These are phyloP conservation scores for Aspergillus fumigatiaffinis DNA, from an alignment of 2,329 filamentous ascomycete genomes.

Conservation along the genomic window DNA sequence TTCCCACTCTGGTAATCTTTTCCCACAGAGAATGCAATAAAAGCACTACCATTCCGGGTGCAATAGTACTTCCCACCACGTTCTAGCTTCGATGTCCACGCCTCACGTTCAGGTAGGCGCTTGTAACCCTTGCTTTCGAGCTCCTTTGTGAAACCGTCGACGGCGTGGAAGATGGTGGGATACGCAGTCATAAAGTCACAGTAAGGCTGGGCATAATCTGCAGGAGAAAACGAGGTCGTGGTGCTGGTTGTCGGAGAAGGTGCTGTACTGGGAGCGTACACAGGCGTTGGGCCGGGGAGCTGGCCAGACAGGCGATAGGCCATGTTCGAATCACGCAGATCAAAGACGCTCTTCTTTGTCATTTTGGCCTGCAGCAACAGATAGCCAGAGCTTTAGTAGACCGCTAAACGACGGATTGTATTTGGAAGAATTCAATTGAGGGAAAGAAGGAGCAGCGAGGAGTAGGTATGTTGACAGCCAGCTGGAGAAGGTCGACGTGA, in stretches of 20 bases:
- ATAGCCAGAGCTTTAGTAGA: background rate
- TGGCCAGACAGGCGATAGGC: conserved; percentile 27
- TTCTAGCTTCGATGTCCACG: conserved; percentile 69
- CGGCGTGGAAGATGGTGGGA: conserved; percentile 89
- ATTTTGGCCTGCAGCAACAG: conserved; percentile 16
- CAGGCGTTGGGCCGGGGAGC: conserved; percentile 17
- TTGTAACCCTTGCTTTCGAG: conserved; percentile 69
- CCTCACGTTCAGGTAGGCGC: conserved; percentile 70
- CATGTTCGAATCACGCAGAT: conserved; percentile 26
- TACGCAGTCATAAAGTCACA: conserved; percentile 83
- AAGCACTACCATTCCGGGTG: conserved; percentile 76
- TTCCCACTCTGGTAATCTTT: conserved; percentile 77
- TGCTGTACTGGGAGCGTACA: background rate
- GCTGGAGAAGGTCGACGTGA: background rate
- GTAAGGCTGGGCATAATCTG: conserved; percentile 76
- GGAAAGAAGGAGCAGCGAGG: background rate
- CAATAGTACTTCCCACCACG: conserved; percentile 85
- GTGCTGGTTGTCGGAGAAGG: background rate
- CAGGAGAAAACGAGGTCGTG: conserved; percentile 33
- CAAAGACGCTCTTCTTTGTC: conserved; percentile 28
- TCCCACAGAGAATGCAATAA: conserved; percentile 83
- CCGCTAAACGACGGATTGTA: background rate
- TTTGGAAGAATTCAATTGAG: background rate
- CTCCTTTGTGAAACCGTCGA: conserved; percentile 71
- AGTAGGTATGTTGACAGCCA: background rate